Conservation (phyloP, 2,329 filamentous ascomycete species). For the Sporothrix sp. region DNA sequence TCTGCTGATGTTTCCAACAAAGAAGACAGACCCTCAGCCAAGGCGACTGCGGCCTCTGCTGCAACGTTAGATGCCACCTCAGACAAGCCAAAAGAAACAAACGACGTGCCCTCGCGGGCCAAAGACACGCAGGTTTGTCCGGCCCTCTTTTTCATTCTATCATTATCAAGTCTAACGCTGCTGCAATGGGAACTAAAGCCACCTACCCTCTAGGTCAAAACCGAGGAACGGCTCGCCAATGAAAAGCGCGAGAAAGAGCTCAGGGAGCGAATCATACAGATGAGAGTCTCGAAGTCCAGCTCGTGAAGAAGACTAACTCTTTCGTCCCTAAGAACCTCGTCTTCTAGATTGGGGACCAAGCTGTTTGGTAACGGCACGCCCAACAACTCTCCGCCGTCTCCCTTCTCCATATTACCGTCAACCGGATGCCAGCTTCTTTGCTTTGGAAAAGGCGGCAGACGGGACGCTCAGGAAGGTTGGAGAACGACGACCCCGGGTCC, state of each 20-base stretch:
- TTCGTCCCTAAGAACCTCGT: not conserved
- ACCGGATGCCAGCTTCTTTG: no score
- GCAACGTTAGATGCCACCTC: not conserved
- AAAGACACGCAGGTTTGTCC: constrained; percentile 24
- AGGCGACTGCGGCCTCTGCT: constrained; percentile 15
- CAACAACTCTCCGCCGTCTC: no score
- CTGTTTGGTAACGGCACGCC: not conserved
- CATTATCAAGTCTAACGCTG: not conserved
- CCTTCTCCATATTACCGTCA: no score
- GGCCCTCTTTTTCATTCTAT: not conserved
- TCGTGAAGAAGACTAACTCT: constrained; percentile 36
- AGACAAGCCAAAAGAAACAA: not conserved
- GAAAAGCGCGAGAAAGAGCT: constrained; percentile 41
- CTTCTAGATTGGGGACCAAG: not conserved
- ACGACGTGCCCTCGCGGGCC: constrained; percentile 8
- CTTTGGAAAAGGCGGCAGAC: no score
- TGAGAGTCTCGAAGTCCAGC: constrained; percentile 40
- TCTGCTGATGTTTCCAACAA: constrained; percentile 48
- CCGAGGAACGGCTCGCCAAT: constrained; percentile 33
- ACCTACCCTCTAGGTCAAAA: constrained; percentile 23
- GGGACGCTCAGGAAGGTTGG: no score
- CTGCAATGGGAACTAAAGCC: not conserved
- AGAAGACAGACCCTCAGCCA: constrained; percentile 31
- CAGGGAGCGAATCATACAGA: constrained; percentile 46
- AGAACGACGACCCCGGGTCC: no score